Base-by-base conservation (phyloP, 352 stramenopile genomes). In the Globisporangium takayamanum region DNA sequence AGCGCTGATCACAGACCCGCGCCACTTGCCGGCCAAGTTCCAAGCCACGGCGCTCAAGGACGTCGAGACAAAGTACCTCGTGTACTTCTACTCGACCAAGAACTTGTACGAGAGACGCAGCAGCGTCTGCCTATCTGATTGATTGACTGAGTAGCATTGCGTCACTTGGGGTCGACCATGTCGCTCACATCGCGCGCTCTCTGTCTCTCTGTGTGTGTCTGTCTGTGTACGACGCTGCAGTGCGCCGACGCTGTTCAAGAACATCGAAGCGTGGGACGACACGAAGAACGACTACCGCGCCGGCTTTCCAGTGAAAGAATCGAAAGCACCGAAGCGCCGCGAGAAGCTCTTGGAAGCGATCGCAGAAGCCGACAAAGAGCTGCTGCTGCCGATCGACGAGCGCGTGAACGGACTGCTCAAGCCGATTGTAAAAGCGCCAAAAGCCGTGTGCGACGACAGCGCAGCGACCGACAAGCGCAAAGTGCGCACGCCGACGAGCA, bases 61-160 rank as follows among this genome's bases (percentile, higher is more conserved):
- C n/a, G 33, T 91, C 41, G 80, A 88, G 26, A 77, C 70, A 15
- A 88, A 91, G 58, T 90, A 76, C 59, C 60, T 83, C 26, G 80
- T 94, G 39, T 87, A 80, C 61, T 94, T 92, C 63, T 94, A 87
- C 66, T 56, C 73, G 16, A 74, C 78, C n/a, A 85, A 87, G 36
- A 84, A 92, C 64, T 88, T 82, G 81, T 91, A 73, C 33, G 28
- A 33, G 28, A 33, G 28, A 5, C 28, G 28, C 28, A 6, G 28
- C 28, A 33, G 28, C 28, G 60, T 53, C 6, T 39, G 8, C 22
- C 22, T 22, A 22, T 22, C 22, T 22, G 22, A 22, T 22, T 22
- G 22, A 12, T 18, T 22, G 5, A 5, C 30, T 53, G 37, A n/a
- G 10, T 50, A 48, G 20, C 61, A 18, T 30, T 51, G n/a, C 14